Base-by-base conservation (phyloP, 1,284 basidiomycete species). In the Ceratobasidium sp. region DNA sequence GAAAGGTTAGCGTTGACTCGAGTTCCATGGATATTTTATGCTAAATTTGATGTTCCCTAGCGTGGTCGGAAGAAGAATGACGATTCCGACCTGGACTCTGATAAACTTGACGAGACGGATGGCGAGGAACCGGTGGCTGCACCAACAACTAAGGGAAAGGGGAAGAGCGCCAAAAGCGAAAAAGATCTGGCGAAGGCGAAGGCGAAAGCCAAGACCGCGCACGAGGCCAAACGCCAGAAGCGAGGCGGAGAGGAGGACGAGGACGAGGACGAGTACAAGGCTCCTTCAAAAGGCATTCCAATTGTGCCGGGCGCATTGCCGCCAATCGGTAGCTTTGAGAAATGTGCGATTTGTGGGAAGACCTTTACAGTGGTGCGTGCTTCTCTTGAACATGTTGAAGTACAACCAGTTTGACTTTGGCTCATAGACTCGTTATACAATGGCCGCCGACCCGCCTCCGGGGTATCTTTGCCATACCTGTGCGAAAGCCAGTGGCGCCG, bases 361-460 rank as follows among this genome's bases (percentile, higher is more conserved):
- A 90, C 92, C 81, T 98, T 98, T 83, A 96, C 96, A 23, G 93
- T 97, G 81, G 95, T 98, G 86, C 79, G 94, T 87, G 35, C 33
- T 52, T 70, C 50, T 52, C 38, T 80, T 16, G 33, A 18, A 71
- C 54, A 41, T 57, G 50, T 57, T 44, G 16, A 14, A 18, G 38
- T 50, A 38, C 48, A 20, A 71, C 38, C 41, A 41, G 7, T 62
- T 68, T 23, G 62, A 23, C 70, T 52, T 55, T 52, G 14, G 59
- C 10, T 38, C 27, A 12, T 79, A 96, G 95, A 96, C 95, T 0
- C 92, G 90, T 80, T 96, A 96, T 81, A 97, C 96, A 0, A 87
- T 94, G 81, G 90, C 93, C 3, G 89, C 90, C 0, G 88, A 88
- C 73, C 88, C 91, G 0, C 89, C 89, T 1, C 90, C 91, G 0